Conservation (phyloP, 495 filamentous ascomycete genomes). For the Neurospora sp. region DNA sequence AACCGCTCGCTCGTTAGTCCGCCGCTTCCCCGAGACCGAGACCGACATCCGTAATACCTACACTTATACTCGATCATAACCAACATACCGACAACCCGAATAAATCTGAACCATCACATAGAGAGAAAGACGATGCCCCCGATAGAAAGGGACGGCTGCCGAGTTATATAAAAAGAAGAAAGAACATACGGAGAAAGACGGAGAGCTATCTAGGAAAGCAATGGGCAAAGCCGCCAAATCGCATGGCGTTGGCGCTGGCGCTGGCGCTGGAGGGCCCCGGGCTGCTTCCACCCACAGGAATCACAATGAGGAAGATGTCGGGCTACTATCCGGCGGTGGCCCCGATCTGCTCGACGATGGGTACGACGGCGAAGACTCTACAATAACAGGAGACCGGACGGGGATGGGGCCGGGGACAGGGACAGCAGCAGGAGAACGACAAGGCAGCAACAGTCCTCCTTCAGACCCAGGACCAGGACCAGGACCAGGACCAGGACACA, state of each 20-base stretch:
- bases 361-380: slow-evolving; percentile 18
- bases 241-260: slow-evolving; percentile 23
- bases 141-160: neutral
- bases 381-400: slow-evolving; percentile 28
- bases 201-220: neutral
- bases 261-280: slow-evolving; percentile 2
- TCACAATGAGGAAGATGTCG: slow-evolving; percentile 32
- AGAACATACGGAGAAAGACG: neutral
- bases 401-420: neutral
- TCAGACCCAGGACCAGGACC: neutral
- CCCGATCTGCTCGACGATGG: slow-evolving; percentile 12
- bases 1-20: neutral
- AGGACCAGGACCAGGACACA: neutral
- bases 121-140: neutral
- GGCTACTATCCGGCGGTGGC: slow-evolving; percentile 29
- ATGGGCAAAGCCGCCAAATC: slow-evolving; percentile 27
- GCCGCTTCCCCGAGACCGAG: neutral
- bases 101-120: neutral
- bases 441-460: neutral
- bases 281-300: neutral
- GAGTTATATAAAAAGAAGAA: neutral
- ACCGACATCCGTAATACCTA: neutral
- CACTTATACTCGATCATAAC: neutral
- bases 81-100: neutral
- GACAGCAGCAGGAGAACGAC: neutral